phyloP scores from a whole-genome alignment of 2,329 filamentous ascomycete genomes.

The Macroventuria anomochaeta region DNA sequence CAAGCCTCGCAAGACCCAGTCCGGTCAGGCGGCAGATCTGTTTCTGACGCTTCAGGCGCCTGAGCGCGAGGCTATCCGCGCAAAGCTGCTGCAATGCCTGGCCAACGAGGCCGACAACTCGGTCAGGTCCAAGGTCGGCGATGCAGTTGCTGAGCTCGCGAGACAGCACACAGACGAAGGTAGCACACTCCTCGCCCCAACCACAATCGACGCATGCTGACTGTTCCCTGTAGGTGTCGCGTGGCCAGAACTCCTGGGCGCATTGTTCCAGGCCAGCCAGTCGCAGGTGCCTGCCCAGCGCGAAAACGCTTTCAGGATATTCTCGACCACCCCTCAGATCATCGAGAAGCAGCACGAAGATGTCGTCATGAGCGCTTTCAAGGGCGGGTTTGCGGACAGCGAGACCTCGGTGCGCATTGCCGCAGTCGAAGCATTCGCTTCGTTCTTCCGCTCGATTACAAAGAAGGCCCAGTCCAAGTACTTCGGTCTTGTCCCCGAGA shows the following conservation, averaged over 20 bases:
- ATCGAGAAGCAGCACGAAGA: constrained; percentile 96
- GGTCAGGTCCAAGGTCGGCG: constrained; percentile 93
- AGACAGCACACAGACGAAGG: constrained; percentile 93
- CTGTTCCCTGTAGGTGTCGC: constrained; percentile 65
- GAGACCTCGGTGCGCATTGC: constrained; percentile 84
- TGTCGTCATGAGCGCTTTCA: constrained; percentile 85
- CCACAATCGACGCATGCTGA: background rate
- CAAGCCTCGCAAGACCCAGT: constrained; percentile 77
- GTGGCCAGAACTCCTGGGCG: constrained; percentile 88
- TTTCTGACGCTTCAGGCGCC: constrained; percentile 80
- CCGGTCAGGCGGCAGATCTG: constrained; percentile 76
- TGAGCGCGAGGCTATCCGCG: constrained; percentile 78
- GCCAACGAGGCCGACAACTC: constrained; percentile 73
- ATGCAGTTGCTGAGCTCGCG: constrained; percentile 95
- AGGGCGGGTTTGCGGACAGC: constrained; percentile 89
- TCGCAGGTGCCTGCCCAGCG: constrained; percentile 82
- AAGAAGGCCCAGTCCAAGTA: constrained; percentile 92
- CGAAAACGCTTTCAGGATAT: constrained; percentile 93
- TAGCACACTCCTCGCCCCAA: constrained; percentile 56
- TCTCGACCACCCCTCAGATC: constrained; percentile 91
- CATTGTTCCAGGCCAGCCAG: constrained; percentile 89
- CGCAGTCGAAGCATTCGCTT: constrained; percentile 94
- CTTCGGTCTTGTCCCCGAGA: constrained; percentile 83
- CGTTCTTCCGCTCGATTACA: constrained; percentile 89
- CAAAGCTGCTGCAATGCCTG: constrained; percentile 81